Evolutionary conservation across 192 early-diverging fungal species (phyloP).

Genomic region (Paraglomus occultum): DNA sequence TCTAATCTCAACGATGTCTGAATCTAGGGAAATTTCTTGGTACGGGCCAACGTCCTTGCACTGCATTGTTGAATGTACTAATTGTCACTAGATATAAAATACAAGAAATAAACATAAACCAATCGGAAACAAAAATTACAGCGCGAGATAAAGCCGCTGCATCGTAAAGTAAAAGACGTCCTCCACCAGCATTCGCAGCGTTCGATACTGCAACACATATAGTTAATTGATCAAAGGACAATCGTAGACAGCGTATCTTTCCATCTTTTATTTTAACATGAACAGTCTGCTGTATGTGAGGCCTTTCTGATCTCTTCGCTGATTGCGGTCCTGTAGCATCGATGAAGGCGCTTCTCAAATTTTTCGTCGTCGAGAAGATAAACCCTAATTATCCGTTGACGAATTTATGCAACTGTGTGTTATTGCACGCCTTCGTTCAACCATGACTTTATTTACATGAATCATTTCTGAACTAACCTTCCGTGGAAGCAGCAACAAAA

Average conservation of each 20-base stretch:
- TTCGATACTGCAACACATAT: constrained; percentile 36
- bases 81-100: neutral
- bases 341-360: constrained; percentile 27
- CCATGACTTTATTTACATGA: neutral
- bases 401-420: neutral
- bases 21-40: constrained; percentile 37
- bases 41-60: constrained; percentile 37
- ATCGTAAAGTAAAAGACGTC: constrained; percentile 38
- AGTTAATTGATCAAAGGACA: constrained; percentile 45
- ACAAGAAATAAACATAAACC: constrained; percentile 29
- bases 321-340: constrained; percentile 31
- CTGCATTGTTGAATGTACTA: constrained; percentile 32
- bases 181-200: constrained; percentile 10
- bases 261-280: constrained; percentile 34
- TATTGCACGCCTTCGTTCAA: neutral
- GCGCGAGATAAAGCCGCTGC: constrained; percentile 36
- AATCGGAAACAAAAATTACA: constrained; percentile 40
- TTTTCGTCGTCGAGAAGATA: constrained; percentile 33
- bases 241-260: constrained; percentile 39
- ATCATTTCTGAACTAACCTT: constrained; percentile 41
- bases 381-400: constrained; percentile 36
- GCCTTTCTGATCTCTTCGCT: constrained; percentile 31
- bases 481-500: constrained; percentile 59
- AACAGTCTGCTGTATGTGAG: constrained; percentile 38
- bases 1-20: constrained; percentile 58